Evolutionary conservation across 1,139 yeast species (phyloP).

Genomic region (Candida smagusa): DNA sequence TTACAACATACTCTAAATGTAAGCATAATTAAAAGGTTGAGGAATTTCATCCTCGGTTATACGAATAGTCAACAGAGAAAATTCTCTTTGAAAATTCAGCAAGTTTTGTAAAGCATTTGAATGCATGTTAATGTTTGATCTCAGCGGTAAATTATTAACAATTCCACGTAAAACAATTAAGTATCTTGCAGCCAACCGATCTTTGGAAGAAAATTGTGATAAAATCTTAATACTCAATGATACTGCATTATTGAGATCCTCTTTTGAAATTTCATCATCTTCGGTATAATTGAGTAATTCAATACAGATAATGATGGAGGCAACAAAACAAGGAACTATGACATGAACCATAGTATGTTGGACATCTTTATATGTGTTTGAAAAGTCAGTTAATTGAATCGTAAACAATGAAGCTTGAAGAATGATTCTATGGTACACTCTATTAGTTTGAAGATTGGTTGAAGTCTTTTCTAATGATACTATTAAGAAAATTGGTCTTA

Average conservation of each 20-base stretch:
- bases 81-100: constrained; percentile 20
- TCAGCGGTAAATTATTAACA: constrained; percentile 12
- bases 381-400: constrained; percentile 6
- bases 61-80: constrained; percentile 11
- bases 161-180: constrained; percentile 14
- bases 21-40: constrained; percentile 1
- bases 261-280: constrained; percentile 10
- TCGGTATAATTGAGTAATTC: constrained; percentile 13
- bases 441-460: background rate
- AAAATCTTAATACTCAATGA: constrained; percentile 14
- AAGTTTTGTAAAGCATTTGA: constrained; percentile 7
- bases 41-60: background rate
- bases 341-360: constrained; percentile 5
- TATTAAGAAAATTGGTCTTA: constrained; percentile 6
- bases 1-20: background rate
- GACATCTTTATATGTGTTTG: background rate
- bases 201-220: constrained; percentile 10
- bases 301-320: constrained; percentile 14
- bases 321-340: constrained; percentile 7
- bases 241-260: constrained; percentile 13
- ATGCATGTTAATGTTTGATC: constrained; percentile 14
- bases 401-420: constrained; percentile 8
- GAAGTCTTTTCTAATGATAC: constrained; percentile 1
- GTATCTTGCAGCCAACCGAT: constrained; percentile 14
- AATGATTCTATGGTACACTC: constrained; percentile 2